phyloP scores from a whole-genome alignment of 345 rosid genomes.

The Hibiscus tridactylites region DNA sequence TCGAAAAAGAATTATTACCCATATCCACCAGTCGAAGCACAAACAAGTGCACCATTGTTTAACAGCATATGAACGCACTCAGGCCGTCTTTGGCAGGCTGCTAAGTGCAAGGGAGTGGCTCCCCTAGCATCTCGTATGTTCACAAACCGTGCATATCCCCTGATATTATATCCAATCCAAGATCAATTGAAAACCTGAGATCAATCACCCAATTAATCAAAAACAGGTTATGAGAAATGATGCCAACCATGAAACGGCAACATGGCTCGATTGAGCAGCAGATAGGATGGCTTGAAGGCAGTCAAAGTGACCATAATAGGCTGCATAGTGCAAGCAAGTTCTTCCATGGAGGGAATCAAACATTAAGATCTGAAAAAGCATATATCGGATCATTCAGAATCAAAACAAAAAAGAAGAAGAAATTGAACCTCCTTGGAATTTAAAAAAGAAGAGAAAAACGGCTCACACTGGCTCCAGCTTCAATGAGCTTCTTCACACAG shows the following conservation, averaged over 20 bases:
- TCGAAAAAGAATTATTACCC: background rate
- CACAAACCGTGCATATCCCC: background rate
- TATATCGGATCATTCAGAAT: background rate
- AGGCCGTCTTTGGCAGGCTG: background rate
- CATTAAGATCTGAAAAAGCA: background rate
- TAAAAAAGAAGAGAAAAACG: background rate
- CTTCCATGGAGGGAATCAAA: background rate
- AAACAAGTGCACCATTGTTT: background rate
- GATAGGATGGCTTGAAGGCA: background rate
- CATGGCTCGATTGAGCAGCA: background rate
- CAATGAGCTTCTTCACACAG: constrained; percentile 76
- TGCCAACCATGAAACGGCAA: background rate
- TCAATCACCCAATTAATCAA: too few relatives aligned
- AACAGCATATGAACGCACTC: background rate
- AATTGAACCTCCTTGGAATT: background rate
- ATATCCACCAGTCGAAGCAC: background rate
- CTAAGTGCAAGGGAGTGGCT: background rate
- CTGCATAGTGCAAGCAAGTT: background rate
- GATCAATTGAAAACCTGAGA: background rate
- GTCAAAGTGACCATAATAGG: background rate
- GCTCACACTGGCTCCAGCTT: constrained; percentile 94
- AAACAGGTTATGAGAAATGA: background rate
- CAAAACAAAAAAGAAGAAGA: background rate
- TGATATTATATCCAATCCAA: background rate
- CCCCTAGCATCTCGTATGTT: background rate